Evolutionary conservation across 805 yeast genomes (phyloP), one percentile per base, ranked within the genome.

Genomic region (Nakazawaea populi): DNA sequence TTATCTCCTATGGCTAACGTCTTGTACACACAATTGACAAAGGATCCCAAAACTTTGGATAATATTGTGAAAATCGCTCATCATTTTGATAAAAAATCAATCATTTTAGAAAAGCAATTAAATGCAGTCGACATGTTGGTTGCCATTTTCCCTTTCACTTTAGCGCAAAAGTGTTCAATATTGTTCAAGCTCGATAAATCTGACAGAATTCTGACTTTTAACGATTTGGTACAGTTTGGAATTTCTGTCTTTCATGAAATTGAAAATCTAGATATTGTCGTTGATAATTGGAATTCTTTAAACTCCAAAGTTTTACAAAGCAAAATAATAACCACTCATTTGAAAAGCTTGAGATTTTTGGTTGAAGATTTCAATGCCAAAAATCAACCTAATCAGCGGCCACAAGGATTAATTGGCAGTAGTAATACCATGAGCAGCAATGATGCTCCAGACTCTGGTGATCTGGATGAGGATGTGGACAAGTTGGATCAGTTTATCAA

Each of bases 1-100:
- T 64, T 84, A 24, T 74, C 84, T 9, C 90, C 90, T 0, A 63
- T 84, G 48, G 80, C 87, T 0, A 76, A 76, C 54, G 74, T 83
- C 0, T 65, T 84, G n/a, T 76, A 72, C 55, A 60, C 78, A 44
- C 87, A 82, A 59, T 67, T 84, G 48, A 72, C 73, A 3, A 68
- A 62, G 12, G 71, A 76, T 37, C 9, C 47, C 0, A 48, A 48
- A 7, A 65, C 63, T 1, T 48, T 65, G 29, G 36, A 52, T n/a
- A 49, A 60, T n/a, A 46, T 66, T 8, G 51, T 53, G 41, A 52
- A 52, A n/a, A 30, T 56, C 6, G 54, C 57, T 42, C 34, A 39
- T 7, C 27, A 29, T 3, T 42, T 56, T 2, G 42, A 51, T n/a
- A 44, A 24, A 4, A 42, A 46, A 6, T 8, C 42, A 32, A 32